A percentile compares a stretch with the other conserved stretches of the same genome.
Evolutionary conservation across 2,329 filamentous ascomycete species (phyloP).

Genomic region (Fusarium sp.): DNA sequence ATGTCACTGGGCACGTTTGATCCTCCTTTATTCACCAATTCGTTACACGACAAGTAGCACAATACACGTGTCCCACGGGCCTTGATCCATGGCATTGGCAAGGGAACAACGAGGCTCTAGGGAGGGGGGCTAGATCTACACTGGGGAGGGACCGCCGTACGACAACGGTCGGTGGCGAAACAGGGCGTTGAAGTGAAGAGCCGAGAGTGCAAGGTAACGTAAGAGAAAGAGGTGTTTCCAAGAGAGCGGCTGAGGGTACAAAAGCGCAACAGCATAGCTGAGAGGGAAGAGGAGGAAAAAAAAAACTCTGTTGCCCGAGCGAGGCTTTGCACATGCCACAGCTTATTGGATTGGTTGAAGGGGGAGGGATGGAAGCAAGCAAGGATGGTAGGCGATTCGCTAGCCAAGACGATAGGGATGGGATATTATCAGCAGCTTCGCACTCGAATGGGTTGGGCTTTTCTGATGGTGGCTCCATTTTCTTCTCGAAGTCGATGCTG

Average conservation of each 20-base stretch:
- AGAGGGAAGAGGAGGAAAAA: background rate
- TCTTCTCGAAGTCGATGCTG: background rate
- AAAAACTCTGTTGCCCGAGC: background rate
- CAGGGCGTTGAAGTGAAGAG: background rate
- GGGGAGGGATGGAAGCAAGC: background rate
- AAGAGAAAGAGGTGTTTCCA: background rate
- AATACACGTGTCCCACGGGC: conserved; percentile 20
- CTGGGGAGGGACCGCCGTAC: background rate
- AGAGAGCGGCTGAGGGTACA: background rate
- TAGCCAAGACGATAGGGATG: background rate
- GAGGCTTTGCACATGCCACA: background rate
- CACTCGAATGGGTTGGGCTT: background rate
- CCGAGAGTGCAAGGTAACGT: background rate
- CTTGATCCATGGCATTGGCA: background rate
- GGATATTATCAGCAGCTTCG: background rate
- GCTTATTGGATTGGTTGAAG: background rate
- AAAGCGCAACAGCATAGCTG: background rate
- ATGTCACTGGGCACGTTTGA: conserved; percentile 12
- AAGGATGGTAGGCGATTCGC: background rate
- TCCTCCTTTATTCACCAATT: conserved; percentile 5
- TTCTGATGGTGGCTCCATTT: background rate
- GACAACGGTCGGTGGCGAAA: background rate
- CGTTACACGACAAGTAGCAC: conserved; percentile 5
- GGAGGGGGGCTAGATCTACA: background rate
- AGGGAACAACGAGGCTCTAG: background rate